A percentile compares a stretch with the other conserved stretches of the same genome.
These are phyloP conservation scores for Kluyveromyces siamensis DNA, from an alignment of 805 yeast genomes.

Conservation along the genomic window DNA sequence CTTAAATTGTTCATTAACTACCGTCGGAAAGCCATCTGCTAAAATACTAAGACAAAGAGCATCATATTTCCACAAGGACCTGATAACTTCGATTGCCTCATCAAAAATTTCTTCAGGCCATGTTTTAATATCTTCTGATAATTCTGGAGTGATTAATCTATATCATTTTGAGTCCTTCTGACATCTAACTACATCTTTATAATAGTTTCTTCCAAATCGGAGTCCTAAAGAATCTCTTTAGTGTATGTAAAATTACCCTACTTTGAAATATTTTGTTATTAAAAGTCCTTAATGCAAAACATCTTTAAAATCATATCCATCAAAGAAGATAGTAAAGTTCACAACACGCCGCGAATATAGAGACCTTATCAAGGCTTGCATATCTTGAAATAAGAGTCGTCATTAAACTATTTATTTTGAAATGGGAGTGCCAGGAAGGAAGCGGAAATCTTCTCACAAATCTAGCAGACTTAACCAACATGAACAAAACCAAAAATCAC, in stretches of 20 bases:
- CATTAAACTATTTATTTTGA: too few relatives aligned
- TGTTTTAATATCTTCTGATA: conserved; percentile 12
- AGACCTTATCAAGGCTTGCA: background rate
- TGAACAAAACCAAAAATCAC: background rate
- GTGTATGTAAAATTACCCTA: background rate
- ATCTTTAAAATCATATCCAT: too few relatives aligned
- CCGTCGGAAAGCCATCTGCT: background rate
- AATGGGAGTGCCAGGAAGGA: conserved; percentile 2
- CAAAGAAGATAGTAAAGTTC: background rate
- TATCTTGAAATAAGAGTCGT: background rate
- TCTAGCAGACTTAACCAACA: background rate
- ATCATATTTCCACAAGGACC: conserved; percentile 5
- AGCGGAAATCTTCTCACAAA: background rate
- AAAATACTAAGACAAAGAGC: background rate
- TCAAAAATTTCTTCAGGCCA: background rate
- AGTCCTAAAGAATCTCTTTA: background rate
- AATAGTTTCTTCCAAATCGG: background rate
- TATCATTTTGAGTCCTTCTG: background rate
- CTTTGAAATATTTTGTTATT: too few relatives aligned
- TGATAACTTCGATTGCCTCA: conserved; percentile 3
- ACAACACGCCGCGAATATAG: background rate
- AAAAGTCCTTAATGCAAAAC: background rate
- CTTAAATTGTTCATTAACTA: background rate
- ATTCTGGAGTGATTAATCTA: conserved; percentile 15
- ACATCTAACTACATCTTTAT: background rate